Percentiles rank a stretch among this genome's conserved stretches.
These are phyloP conservation scores for Colletotrichum cereale DNA, from an alignment of 2,329 filamentous ascomycete genomes.

Conservation along the genomic window DNA sequence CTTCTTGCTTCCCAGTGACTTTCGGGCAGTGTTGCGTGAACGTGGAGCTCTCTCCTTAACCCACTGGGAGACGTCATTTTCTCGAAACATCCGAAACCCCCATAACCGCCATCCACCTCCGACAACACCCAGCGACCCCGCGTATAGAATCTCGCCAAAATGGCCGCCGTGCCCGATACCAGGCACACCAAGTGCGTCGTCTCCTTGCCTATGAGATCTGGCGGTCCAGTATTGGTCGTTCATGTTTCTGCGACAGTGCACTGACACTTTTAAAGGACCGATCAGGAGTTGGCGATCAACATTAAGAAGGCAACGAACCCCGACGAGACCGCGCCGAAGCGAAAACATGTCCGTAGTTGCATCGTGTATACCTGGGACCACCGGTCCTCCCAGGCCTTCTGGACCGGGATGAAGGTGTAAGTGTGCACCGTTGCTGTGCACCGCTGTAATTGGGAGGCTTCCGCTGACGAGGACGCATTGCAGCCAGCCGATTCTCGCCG, in stretches of 20 bases:
- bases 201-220: neutral
- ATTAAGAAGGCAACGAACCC: slow-evolving; percentile 78
- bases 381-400: slow-evolving; percentile 94
- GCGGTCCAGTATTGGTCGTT: neutral
- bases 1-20: neutral
- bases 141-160: slow-evolving; percentile 31
- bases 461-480: slow-evolving; percentile 6
- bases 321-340: slow-evolving; percentile 77
- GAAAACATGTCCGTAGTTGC: slow-evolving; percentile 96
- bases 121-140: slow-evolving; percentile 23
- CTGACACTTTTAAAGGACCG: slow-evolving; percentile 63
- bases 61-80: slow-evolving; percentile 34
- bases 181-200: slow-evolving; percentile 41
- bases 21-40: slow-evolving; percentile 20
- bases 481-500: slow-evolving; percentile 96
- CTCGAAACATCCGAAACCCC: slow-evolving; percentile 26
- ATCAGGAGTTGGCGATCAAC: slow-evolving; percentile 77
- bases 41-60: slow-evolving; percentile 34
- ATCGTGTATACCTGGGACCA: slow-evolving; percentile 99
- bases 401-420: slow-evolving; percentile 98
- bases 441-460: neutral
- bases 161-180: slow-evolving; percentile 39
- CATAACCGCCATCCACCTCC: slow-evolving; percentile 14
- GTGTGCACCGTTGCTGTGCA: slow-evolving; percentile 54
- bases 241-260: slow-evolving; percentile 13